Conservation (phyloP, 352 stramenopile species). For the Thalassiosira hispida region DNA sequence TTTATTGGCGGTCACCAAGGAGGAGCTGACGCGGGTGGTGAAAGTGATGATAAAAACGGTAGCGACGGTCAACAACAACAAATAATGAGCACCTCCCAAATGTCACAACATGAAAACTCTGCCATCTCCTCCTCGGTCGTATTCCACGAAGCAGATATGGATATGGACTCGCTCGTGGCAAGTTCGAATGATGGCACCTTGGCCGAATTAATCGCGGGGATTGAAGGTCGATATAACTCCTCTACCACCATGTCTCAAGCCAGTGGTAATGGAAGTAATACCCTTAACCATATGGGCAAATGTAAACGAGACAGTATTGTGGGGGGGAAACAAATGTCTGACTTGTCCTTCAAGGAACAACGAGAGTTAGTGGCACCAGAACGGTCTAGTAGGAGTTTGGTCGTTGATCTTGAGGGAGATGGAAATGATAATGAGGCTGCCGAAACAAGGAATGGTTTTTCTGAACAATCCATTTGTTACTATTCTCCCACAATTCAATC, state of each 20-base stretch:
- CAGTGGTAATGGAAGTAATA: background rate
- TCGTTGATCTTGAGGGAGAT: conserved; percentile 8
- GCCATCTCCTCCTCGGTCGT: no score
- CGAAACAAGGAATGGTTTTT: background rate
- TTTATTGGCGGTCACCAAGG: background rate
- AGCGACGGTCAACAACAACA: background rate
- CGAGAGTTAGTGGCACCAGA: conserved; percentile 27
- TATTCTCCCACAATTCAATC: background rate
- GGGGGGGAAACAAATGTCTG: conserved; percentile 37
- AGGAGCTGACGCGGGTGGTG: no score
- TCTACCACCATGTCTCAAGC: background rate
- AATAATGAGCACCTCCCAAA: no score
- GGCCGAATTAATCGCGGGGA: conserved; percentile 13
- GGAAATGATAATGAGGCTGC: background rate
- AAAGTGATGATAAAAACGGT: no score
- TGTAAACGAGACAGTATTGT: conserved; percentile 35
- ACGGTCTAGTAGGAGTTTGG: conserved; percentile 23
- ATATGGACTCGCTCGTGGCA: conserved; percentile 24
- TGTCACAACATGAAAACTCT: no score
- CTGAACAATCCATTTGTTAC: background rate
- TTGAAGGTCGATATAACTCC: conserved; percentile 15
- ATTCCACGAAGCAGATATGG: no score
- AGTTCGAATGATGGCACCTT: conserved; percentile 23
- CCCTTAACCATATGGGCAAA: background rate
- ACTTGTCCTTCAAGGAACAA: conserved; percentile 47